Base-by-base conservation (phyloP, 495 filamentous ascomycete genomes). In the Aspergillus cristatus region DNA sequence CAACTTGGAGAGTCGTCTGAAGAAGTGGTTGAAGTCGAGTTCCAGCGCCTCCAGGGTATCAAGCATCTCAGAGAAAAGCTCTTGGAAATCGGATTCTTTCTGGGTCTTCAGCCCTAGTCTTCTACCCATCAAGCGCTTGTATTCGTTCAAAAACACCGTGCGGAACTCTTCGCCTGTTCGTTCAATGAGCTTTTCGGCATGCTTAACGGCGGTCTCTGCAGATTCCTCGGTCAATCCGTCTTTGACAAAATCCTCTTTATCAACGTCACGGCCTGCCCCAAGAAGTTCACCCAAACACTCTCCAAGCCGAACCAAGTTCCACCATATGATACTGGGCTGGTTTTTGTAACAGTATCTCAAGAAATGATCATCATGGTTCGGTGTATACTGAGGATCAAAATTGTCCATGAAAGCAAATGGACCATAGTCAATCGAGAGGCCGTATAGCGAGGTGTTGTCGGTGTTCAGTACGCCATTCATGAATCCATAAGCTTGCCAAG, bases 391-490 rank as follows among this genome's bases (percentile, higher is more conserved):
- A 1, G 91, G 91, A 54, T 96, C 88, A 53, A 97, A 97, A 47
- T 83, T 87, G 56, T 96, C 84, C 68, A 98, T 80, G 51, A 96
- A 96, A 14, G 91, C 90, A 52, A 97, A 98, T 0, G 91, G 91
- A 0, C 91, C 91, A 50, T 84, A 98, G 61, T 98, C 91, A 14
- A 98, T 81, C 1, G 80, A 86, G 0, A 98, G 60, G 6, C 91
- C 91, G 25, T 81, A 79, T 36, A 98, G 72, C 3, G 85, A 93
- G 0, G 90, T 98, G 54, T 98, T 98, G 55, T 98, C 91, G 0
- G 91, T 96, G 50, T 95, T 90, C 22, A 98, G 67, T 14, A 98
- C 91, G 13, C 91, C 91, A 52, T 98, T 98, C 73, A 90, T 96
- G 62, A 98, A 98, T 10, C 84, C 91, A 60, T 94, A 96, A 14